Evolutionary conservation across 768 basidiomycete genomes (phyloP), one percentile per base, ranked within the genome.

Genomic region (Collybia mongolica): DNA sequence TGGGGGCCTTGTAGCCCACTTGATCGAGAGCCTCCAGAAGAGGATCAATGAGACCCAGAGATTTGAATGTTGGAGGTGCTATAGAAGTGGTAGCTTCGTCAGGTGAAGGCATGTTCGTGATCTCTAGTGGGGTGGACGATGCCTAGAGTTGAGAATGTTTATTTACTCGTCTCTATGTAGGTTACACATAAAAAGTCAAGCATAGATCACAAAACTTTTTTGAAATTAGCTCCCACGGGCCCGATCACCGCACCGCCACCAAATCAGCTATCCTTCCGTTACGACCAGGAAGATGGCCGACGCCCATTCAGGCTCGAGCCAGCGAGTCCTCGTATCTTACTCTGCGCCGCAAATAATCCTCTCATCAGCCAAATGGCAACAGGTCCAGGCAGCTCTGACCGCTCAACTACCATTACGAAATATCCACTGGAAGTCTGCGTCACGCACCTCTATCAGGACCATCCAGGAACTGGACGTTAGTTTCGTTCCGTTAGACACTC

Each of bases 351-450:
- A 76, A 17, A 65, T 79, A 28, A 84, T 87, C 59, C 72, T 88
- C 19, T 73, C 82, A 6, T 89, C 91, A 1, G 81, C 83, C 35
- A 83, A 78, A 60, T 93, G 90, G 84, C 78, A 72, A 51, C 86
- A 89, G 62, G 77, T 90, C 22, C 74, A 82, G 53, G 66, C 72
- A 15, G 81, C 86, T 2, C 69, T 93, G 28, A 65, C 73, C n/a
- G 77, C 82, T 1, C 90, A 89, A 57, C 68, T 91, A 5, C 97
- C 97, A 0, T 73, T 99, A 46, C 83, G 87, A 44, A 95, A 88
- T 68, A 80, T 98, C 22, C 92, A 98, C 67, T 98, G 97, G 95
- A 95, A 90, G 66, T 80, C 89, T 15, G 60, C 79, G 3, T 80
- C 84, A 2, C 76, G 86, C 38, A 77, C 87, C 4, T 82, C 82